Conservation (phyloP, 2,329 filamentous ascomycete species). For the Penicillium sp. region DNA sequence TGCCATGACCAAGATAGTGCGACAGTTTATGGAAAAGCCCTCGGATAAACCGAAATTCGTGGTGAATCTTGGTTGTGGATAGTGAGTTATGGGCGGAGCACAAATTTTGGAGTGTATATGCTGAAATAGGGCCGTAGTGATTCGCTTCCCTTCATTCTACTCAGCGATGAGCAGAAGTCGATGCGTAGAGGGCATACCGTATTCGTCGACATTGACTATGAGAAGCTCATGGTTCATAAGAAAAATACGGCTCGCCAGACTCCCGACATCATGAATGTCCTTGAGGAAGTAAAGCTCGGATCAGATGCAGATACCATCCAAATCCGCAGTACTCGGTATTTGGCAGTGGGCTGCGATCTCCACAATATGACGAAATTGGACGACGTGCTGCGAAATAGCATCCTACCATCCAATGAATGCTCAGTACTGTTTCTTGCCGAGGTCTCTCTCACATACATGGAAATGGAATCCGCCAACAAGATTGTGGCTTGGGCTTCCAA, state of each 20-base stretch:
- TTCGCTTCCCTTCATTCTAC: slow-evolving; percentile 77
- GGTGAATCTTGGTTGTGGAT: slow-evolving; percentile 83
- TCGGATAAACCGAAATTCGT: slow-evolving; percentile 61
- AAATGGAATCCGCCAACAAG: slow-evolving; percentile 62
- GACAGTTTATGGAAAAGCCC: slow-evolving; percentile 59
- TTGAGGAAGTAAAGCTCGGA: slow-evolving; percentile 43
- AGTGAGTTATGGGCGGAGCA: slow-evolving; percentile 54
- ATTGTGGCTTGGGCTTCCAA: slow-evolving; percentile 72
- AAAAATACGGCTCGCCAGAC: slow-evolving; percentile 60
- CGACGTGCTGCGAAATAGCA: slow-evolving; percentile 51
- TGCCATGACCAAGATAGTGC: slow-evolving; percentile 68
- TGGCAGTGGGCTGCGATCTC: slow-evolving; percentile 76
- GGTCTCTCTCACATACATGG: slow-evolving; percentile 88
- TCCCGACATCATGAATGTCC: slow-evolving; percentile 51
- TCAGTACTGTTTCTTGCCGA: slow-evolving; percentile 77
- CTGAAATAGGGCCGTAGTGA: slow-evolving; percentile 54
- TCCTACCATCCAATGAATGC: slow-evolving; percentile 51
- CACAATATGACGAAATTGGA: slow-evolving; percentile 60
- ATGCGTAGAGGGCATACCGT: slow-evolving; percentile 49
- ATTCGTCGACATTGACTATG: slow-evolving; percentile 85
- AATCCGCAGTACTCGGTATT: slow-evolving; percentile 63
- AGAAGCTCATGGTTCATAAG: slow-evolving; percentile 71
- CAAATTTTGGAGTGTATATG: slow-evolving; percentile 12
- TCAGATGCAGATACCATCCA: slow-evolving; percentile 41
- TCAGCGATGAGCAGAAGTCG: slow-evolving; percentile 57